Percentiles rank a stretch among this genome's conserved stretches.
Evolutionary conservation across 805 yeast species (phyloP).

Genomic region (Kazachstania kunashirensis): DNA sequence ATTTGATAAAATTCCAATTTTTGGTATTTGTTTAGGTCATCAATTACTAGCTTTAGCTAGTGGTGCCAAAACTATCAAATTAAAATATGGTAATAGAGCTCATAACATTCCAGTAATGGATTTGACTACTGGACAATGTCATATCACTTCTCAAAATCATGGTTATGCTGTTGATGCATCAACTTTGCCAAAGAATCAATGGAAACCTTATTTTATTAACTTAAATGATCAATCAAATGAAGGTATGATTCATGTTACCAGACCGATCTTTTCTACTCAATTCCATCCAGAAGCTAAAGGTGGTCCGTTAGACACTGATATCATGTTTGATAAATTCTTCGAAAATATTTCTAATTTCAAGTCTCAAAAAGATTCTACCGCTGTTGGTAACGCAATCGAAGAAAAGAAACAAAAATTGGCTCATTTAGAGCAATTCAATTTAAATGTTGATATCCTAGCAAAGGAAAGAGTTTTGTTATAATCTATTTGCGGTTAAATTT

Average conservation of each 20-base stretch:
- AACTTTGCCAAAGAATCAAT: constrained; percentile 58
- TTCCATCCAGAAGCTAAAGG: constrained; percentile 99
- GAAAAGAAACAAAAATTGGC: constrained; percentile 10
- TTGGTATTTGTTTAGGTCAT: constrained; percentile 97
- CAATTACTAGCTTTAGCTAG: constrained; percentile 91
- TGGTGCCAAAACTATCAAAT: constrained; percentile 85
- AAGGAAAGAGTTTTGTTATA: constrained; percentile 26
- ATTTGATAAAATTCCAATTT: constrained; percentile 68
- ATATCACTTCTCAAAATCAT: constrained; percentile 97
- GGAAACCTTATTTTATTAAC: constrained; percentile 83
- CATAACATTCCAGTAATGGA: constrained; percentile 97
- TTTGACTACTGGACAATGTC: constrained; percentile 82
- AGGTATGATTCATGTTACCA: constrained; percentile 84
- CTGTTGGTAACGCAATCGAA: background rate
- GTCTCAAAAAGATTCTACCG: background rate
- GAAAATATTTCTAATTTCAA: constrained; percentile 48
- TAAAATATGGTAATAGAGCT: constrained; percentile 97
- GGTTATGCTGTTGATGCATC: constrained; percentile 90
- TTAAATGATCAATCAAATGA: constrained; percentile 94
- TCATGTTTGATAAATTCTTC: constrained; percentile 84
- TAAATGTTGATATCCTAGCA: constrained; percentile 21
- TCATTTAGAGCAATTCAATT: constrained; percentile 13
- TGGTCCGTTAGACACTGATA: constrained; percentile 91
- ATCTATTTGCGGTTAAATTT: too few relatives aligned
- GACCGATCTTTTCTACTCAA: constrained; percentile 93